phyloP scores from a whole-genome alignment of 139 green algal species.

The Micractinium conductrix region DNA sequence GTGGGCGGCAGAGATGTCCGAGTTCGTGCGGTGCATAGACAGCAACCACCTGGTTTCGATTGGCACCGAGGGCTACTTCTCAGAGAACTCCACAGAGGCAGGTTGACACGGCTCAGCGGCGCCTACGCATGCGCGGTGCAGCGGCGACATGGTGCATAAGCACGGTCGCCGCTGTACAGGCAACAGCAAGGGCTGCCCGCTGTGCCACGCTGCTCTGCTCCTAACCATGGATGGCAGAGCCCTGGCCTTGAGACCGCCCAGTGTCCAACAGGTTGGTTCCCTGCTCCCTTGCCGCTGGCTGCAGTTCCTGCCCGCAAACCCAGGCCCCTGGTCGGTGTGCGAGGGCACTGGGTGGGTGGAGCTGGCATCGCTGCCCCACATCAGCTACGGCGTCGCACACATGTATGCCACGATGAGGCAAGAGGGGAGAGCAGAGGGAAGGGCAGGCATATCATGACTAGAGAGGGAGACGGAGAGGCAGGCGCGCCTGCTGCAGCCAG shows the following conservation, averaged over 20 bases:
- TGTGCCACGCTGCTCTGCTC: too few species aligned
- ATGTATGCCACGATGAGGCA: constrained; percentile 11
- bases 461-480: too few species aligned
- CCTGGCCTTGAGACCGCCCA: too few species aligned
- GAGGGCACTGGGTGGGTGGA: background rate
- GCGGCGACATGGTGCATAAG: too few species aligned
- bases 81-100: background rate
- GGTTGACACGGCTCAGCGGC: too few species aligned
- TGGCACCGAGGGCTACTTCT: background rate
- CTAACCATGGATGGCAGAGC: too few species aligned
- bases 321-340: background rate
- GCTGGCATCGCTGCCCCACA: constrained; percentile 2
- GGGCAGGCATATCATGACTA: too few species aligned
- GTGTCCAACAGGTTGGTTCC: background rate
- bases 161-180: too few species aligned
- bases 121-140: too few species aligned
- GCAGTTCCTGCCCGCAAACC: constrained; percentile 13
- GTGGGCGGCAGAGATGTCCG: constrained; percentile 18
- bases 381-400: background rate
- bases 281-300: background rate
- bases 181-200: too few species aligned
- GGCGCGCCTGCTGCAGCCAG: too few species aligned
- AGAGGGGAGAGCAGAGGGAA: too few species aligned
- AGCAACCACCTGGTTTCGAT: constrained; percentile 1
- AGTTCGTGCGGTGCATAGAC: constrained; percentile 2